Evolutionary conservation across 1,284 basidiomycete species (phyloP).

Genomic region (Wallemia hederae): DNA sequence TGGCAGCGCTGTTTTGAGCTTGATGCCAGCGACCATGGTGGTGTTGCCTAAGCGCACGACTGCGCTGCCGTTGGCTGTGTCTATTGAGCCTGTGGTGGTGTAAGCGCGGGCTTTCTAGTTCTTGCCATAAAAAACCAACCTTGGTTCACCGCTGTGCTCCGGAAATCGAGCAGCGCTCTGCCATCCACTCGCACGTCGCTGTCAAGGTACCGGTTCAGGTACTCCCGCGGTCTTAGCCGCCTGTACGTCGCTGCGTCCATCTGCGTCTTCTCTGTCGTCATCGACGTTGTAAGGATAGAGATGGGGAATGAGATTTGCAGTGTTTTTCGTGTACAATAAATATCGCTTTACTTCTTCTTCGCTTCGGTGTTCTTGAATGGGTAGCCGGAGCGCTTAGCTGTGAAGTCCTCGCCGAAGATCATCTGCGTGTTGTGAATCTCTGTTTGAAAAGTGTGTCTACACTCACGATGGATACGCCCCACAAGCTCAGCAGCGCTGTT

Average conservation of each 20-base stretch:
- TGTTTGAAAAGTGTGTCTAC: not conserved
- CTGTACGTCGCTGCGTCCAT: slow-evolving; percentile 35
- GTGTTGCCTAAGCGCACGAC: slow-evolving; percentile 69
- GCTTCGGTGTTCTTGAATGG: not conserved
- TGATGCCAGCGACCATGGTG: slow-evolving; percentile 70
- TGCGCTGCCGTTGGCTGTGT: slow-evolving; percentile 64
- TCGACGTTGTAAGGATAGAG: not conserved
- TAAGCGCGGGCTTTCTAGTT: not conserved
- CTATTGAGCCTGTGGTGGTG: slow-evolving; percentile 39
- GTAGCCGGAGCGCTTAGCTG: not conserved
- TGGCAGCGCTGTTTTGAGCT: slow-evolving; percentile 75
- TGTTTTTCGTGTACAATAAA: too few relatives aligned
- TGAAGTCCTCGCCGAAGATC: not conserved
- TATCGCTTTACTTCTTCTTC: not conserved
- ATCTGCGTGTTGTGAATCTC: not conserved
- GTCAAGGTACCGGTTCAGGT: slow-evolving; percentile 44
- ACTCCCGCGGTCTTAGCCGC: slow-evolving; percentile 46
- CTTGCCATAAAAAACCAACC: not conserved
- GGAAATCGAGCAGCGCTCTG: slow-evolving; percentile 24
- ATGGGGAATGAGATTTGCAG: too few relatives aligned
- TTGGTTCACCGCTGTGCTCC: not conserved
- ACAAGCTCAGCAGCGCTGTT: not conserved
- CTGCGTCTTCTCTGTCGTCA: not conserved
- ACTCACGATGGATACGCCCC: not conserved
- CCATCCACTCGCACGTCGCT: slow-evolving; percentile 48